These are phyloP conservation scores for Hanseniaspora osmophila DNA, from an alignment of 805 yeast genomes.

Conservation along the genomic window DNA sequence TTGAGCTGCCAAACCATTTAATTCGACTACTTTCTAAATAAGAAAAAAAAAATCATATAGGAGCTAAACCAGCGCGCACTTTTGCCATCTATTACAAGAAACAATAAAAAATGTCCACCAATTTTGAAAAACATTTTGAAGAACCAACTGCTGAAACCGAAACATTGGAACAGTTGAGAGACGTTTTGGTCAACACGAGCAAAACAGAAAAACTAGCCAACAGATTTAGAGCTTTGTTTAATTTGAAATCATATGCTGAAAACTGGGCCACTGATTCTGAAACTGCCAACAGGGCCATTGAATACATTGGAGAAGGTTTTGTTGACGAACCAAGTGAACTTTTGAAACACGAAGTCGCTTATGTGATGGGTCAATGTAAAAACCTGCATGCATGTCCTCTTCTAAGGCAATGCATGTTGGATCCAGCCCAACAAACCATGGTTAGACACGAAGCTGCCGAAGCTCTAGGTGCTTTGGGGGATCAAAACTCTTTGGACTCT, in stretches of 20 bases:
- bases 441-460: constrained; percentile 99
- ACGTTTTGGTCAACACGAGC: constrained; percentile 45
- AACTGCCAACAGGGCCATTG: constrained; percentile 53
- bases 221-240: constrained; percentile 89
- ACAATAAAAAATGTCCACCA: constrained; percentile 19
- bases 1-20: too few relatives aligned
- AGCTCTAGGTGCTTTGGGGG: constrained; percentile 93
- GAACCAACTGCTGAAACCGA: constrained; percentile 24
- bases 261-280: constrained; percentile 41
- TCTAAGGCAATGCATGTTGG: constrained; percentile 55
- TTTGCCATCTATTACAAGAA: background rate
- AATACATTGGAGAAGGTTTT: constrained; percentile 77
- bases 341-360: constrained; percentile 94
- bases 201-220: constrained; percentile 68
- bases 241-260: constrained; percentile 72
- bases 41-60: background rate
- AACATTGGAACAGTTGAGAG: constrained; percentile 54
- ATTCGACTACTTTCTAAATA: too few relatives aligned
- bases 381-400: constrained; percentile 66
- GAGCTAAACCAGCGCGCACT: too few relatives aligned
- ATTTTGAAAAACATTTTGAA: constrained; percentile 24
- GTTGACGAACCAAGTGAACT: constrained; percentile 62
- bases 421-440: constrained; percentile 72
- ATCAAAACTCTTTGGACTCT: constrained; percentile 51
- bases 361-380: constrained; percentile 90